Conservation (phyloP, 1,139 yeast genomes). For the Pichia sp. region DNA sequence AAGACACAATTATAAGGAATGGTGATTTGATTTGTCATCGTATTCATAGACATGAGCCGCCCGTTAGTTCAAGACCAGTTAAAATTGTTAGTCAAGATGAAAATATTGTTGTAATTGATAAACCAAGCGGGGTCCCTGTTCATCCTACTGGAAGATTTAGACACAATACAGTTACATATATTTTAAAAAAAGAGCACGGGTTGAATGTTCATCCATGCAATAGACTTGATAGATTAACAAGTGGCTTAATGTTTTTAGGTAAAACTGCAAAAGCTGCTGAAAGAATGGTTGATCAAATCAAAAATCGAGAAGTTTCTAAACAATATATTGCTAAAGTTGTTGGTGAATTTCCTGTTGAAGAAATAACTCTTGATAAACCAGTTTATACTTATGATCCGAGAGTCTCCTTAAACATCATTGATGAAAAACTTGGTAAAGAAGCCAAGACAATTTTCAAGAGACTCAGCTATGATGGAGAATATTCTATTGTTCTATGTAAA, state of each 20-base stretch:
- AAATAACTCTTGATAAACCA: slow-evolving; percentile 58
- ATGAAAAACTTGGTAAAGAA: slow-evolving; percentile 58
- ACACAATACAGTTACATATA: slow-evolving; percentile 80
- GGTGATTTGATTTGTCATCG: slow-evolving; percentile 84
- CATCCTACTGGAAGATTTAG: slow-evolving; percentile 95
- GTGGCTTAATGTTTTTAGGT: slow-evolving; percentile 92
- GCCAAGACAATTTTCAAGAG: slow-evolving; percentile 49
- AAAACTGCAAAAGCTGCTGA: slow-evolving; percentile 80
- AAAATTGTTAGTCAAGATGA: slow-evolving; percentile 75
- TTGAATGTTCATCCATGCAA: slow-evolving; percentile 79
- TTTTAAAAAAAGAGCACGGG: slow-evolving; percentile 62
- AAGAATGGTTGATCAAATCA: slow-evolving; percentile 62
- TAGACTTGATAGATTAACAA: slow-evolving; percentile 82
- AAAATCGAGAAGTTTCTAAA: slow-evolving; percentile 69
- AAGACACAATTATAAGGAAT: slow-evolving; percentile 64
- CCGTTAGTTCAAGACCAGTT: slow-evolving; percentile 68
- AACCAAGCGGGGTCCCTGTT: slow-evolving; percentile 92
- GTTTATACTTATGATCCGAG: slow-evolving; percentile 70
- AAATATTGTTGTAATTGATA: slow-evolving; percentile 76
- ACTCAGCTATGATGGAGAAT: slow-evolving; percentile 52
- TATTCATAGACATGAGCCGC: slow-evolving; percentile 86
- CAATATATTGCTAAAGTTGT: slow-evolving; percentile 82
- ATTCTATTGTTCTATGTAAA: slow-evolving; percentile 71
- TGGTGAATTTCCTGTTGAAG: slow-evolving; percentile 68
- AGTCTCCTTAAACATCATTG: slow-evolving; percentile 69